Percentiles rank a stretch among this genome's conserved stretches.
These are phyloP conservation scores for Pezicula carpinea DNA, from an alignment of 2,329 filamentous ascomycete species.

Conservation along the genomic window DNA sequence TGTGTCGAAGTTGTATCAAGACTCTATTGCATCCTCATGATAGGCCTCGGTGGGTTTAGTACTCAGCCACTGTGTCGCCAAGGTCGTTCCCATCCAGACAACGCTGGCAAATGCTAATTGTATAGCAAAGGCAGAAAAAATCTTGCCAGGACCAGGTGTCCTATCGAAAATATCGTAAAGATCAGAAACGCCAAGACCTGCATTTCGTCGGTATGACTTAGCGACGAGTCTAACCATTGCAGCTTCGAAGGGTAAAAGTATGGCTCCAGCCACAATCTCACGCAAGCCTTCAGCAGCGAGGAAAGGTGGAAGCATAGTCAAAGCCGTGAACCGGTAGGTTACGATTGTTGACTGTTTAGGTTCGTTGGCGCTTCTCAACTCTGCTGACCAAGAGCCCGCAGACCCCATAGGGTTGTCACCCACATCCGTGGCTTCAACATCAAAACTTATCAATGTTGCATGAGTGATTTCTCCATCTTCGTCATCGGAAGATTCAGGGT, in stretches of 20 bases:
- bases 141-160: constrained; percentile 14
- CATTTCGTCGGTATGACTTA: constrained; percentile 18
- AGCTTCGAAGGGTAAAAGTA: constrained; percentile 27
- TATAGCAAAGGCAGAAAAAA: constrained; percentile 18
- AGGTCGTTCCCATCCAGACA: constrained; percentile 24
- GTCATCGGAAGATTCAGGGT: constrained; percentile 22
- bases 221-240: constrained; percentile 26
- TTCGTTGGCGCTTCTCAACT: constrained; percentile 28
- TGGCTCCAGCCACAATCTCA: constrained; percentile 21
- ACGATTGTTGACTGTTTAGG: constrained; percentile 14
- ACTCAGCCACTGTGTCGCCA: constrained; percentile 10
- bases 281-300: constrained; percentile 27
- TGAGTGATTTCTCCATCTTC: constrained; percentile 27
- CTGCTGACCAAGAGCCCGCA: constrained; percentile 26
- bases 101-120: constrained; percentile 22
- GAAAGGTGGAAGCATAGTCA: constrained; percentile 28
- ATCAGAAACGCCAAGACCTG: constrained; percentile 13
- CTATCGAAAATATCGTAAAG: constrained; percentile 12
- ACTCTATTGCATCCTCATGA: no score
- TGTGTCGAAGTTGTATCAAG: neutral
- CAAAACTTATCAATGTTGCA: constrained; percentile 29
- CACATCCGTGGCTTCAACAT: constrained; percentile 27
- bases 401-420: constrained; percentile 15
- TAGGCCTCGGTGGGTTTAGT: no score
- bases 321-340: constrained; percentile 26